Base-by-base conservation (phyloP, 805 yeast species). In the Saturnispora quitensis region DNA sequence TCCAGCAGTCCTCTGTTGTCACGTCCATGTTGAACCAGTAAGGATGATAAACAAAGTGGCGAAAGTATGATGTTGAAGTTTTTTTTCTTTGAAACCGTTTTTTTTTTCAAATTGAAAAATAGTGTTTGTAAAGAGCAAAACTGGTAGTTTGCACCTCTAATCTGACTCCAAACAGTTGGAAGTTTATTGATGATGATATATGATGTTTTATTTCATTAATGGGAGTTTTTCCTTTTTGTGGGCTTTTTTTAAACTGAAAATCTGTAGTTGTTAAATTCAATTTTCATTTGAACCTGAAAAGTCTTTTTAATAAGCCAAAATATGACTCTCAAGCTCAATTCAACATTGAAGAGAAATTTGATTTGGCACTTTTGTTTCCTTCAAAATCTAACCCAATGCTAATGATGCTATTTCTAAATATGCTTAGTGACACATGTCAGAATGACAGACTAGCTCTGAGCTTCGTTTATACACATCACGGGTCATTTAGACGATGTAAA, bases 1-100 rank as follows among this genome's bases (percentile, higher is more conserved):
- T 84, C 99, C 99, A 93, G 71, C 99, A 93, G 75, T 93, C 99
- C 73, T 93, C 99, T 28, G 97, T 87, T 33, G 98, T 89, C 72
- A 93, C 88, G 45, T 44, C 53, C 52, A 50, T 48, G 25, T 31
- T 42, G 40, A 27, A 17, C 40, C 22, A 36, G 36, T 31, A 12
- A n/a, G 42, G 22, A 31, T 38, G 42, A 38, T 17, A 48, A 48
- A 40, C 44, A 40, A 34, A 48, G 46, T 48, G 40, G 45, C 50
- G 46, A 48, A 31, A 40, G n/a, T 31, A 22, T 12, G 34, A 17
- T 20, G 44, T 40, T 28, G 45, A 38, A 38, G 40, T 28, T 46
- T 40, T 47, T 40, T 27, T 20, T 33, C 36, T 22, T n/a, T 24
- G 20, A 31, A 28, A 38, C 42, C 24, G 20, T 18, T 38, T 38